phyloP scores from a whole-genome alignment of 805 yeast genomes.

The Trichomonascus vanleenenianus region DNA sequence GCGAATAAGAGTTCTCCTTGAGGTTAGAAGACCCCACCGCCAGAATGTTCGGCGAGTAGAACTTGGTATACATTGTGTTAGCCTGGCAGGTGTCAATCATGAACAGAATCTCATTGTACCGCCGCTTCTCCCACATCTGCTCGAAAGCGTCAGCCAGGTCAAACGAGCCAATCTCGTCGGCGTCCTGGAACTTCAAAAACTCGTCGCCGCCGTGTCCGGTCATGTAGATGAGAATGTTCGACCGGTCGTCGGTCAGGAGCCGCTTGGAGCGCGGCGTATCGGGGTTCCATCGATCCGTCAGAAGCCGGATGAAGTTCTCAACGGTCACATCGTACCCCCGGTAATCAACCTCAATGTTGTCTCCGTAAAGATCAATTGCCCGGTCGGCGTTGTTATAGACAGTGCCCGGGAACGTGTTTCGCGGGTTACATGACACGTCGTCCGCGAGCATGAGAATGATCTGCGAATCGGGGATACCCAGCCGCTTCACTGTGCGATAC shows the following conservation, averaged over 20 bases:
- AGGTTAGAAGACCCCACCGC: constrained; percentile 87
- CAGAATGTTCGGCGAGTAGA: constrained; percentile 85
- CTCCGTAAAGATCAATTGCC: constrained; percentile 89
- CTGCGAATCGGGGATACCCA: constrained; percentile 97
- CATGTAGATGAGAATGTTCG: constrained; percentile 88
- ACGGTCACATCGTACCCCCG: constrained; percentile 98
- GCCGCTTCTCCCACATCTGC: constrained; percentile 92
- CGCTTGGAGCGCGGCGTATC: constrained; percentile 92
- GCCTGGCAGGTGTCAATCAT: constrained; percentile 99
- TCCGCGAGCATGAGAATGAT: constrained; percentile 94
- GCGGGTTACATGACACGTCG: constrained; percentile 93
- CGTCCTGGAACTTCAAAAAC: constrained; percentile 94
- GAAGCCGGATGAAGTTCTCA: constrained; percentile 83
- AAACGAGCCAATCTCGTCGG: constrained; percentile 91
- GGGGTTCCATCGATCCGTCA: constrained; percentile 93
- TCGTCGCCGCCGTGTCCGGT: constrained; percentile 99
- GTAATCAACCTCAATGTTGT: constrained; percentile 90
- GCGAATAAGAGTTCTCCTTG: constrained; percentile 89
- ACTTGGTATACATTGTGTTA: constrained; percentile 89
- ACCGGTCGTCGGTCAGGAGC: constrained; percentile 83
- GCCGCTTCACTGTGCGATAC: constrained; percentile 89
- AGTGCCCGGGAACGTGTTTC: constrained; percentile 93
- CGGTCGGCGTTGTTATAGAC: constrained; percentile 92
- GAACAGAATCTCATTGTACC: constrained; percentile 91
- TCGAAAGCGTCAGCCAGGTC: constrained; percentile 96